Evolutionary conservation across 106 monocot species (phyloP).

Genomic region (Cymbidium sinense): DNA sequence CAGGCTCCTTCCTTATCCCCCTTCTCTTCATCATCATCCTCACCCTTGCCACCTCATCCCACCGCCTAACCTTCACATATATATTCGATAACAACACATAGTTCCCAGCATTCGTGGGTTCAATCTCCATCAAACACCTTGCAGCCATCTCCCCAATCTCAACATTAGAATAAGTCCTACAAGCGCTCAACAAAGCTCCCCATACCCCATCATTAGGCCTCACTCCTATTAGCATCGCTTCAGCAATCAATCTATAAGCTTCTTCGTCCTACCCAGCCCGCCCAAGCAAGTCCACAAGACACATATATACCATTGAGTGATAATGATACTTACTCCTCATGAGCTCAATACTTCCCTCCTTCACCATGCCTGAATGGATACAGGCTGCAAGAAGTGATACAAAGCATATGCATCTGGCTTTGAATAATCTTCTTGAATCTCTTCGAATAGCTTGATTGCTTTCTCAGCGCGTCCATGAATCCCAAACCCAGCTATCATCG

Average conservation of each 20-base stretch:
- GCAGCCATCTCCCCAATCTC: conserved; percentile 26
- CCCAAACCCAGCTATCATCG: conserved; percentile 34
- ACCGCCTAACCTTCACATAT: conserved; percentile 19
- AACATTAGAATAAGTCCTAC: conserved; percentile 24
- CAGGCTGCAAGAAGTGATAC: conserved; percentile 30
- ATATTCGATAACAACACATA: conserved; percentile 43
- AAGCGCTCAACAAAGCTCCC: conserved; percentile 40
- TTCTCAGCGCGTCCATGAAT: conserved; percentile 26
- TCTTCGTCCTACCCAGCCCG: conserved; percentile 38
- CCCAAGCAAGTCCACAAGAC: conserved; percentile 36
- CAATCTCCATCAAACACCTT: conserved; percentile 26
- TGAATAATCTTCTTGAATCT: neutral
- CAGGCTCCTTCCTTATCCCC: conserved; percentile 35
- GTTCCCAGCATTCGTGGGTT: conserved; percentile 28
- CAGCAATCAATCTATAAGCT: conserved; percentile 25
- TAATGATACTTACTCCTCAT: conserved; percentile 18
- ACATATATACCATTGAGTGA: conserved; percentile 21
- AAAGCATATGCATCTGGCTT: conserved; percentile 30
- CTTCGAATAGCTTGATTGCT: conserved; percentile 14
- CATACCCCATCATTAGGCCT: conserved; percentile 13
- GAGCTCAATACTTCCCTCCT: conserved; percentile 19
- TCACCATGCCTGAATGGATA: conserved; percentile 24
- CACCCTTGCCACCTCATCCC: conserved; percentile 28
- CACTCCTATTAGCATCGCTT: conserved; percentile 13
- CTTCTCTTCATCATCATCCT: conserved; percentile 25